Evolutionary conservation across 2,329 filamentous ascomycete species (phyloP).

Genomic region (Colletotrichum sojae): DNA sequence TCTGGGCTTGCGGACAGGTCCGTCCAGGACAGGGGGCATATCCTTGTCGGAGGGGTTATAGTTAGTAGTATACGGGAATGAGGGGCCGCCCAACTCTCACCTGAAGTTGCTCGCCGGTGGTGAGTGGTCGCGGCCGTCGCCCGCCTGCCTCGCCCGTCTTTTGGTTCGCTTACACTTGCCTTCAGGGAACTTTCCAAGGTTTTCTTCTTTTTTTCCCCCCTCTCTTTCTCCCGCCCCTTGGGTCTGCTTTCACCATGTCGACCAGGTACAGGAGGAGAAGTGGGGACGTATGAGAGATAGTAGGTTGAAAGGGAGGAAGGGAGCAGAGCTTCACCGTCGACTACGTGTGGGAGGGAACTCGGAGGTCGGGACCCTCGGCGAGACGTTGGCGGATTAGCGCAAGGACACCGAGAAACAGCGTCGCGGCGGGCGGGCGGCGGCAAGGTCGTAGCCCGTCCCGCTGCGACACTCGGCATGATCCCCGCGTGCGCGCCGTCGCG

Average conservation of each 20-base stretch:
- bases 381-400: too few relatives aligned
- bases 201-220: not conserved
- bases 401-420: not conserved
- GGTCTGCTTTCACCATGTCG: too few relatives aligned
- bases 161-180: not conserved
- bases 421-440: too few relatives aligned
- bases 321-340: not conserved
- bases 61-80: too few relatives aligned
- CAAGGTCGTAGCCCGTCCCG: constrained; percentile 11
- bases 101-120: not conserved
- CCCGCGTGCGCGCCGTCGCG: constrained; percentile 5
- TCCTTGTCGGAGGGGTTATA: not conserved
- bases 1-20: not conserved
- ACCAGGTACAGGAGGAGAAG: too few relatives aligned
- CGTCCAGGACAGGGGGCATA: not conserved
- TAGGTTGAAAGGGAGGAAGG: not conserved
- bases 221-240: too few relatives aligned
- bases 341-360: constrained; percentile 11
- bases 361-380: not conserved
- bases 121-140: too few relatives aligned
- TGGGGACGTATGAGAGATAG: too few relatives aligned
- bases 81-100: not conserved
- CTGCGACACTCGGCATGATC: constrained; percentile 7
- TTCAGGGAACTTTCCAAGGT: not conserved
- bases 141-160: too few relatives aligned